A percentile compares a stretch with the other conserved stretches of the same genome.
phyloP scores from a whole-genome alignment of 2,329 filamentous ascomycete genomes.

The Colletotrichum paranaense region DNA sequence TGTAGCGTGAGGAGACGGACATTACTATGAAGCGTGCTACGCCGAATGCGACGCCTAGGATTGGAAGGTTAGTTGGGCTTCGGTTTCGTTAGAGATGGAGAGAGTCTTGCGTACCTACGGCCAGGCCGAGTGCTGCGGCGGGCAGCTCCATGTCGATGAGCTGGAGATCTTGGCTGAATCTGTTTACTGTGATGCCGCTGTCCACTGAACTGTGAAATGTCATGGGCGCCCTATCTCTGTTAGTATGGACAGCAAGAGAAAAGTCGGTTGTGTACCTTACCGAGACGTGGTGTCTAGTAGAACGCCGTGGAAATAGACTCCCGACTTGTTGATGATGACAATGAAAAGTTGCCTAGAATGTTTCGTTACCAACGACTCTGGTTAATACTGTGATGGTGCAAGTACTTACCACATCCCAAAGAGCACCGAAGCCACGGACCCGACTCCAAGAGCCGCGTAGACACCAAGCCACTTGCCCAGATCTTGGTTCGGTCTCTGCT shows the following conservation, averaged over 20 bases:
- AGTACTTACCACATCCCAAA: conserved; percentile 21
- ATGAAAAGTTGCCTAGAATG: conserved; percentile 44
- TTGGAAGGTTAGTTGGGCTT: neutral
- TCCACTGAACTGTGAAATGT: conserved; percentile 37
- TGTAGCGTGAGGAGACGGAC: conserved; percentile 44
- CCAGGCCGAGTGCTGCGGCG: conserved; percentile 36
- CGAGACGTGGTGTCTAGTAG: conserved; percentile 41
- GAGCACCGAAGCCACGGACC: conserved; percentile 10
- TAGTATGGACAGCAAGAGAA: neutral
- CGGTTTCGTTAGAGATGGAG: neutral
- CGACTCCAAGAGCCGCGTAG: conserved; percentile 40
- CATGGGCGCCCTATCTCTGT: conserved; percentile 30
- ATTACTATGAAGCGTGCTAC: conserved; percentile 37
- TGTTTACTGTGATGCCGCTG: conserved; percentile 39
- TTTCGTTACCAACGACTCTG: neutral
- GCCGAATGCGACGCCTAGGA: conserved; percentile 17
- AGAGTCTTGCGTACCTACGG: conserved; percentile 3
- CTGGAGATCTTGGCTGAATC: conserved; percentile 39
- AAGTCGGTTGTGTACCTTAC: conserved; percentile 10
- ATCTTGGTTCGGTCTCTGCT: conserved; percentile 47
- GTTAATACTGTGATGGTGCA: conserved; percentile 36
- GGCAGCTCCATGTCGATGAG: conserved; percentile 40
- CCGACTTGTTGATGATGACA: conserved; percentile 44
- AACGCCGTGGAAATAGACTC: conserved; percentile 42
- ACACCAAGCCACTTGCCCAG: conserved; percentile 51